Evolutionary conservation across 768 basidiomycete species (phyloP), one percentile per base, ranked within the genome.

Genomic region (Scleroderma citrinum): DNA sequence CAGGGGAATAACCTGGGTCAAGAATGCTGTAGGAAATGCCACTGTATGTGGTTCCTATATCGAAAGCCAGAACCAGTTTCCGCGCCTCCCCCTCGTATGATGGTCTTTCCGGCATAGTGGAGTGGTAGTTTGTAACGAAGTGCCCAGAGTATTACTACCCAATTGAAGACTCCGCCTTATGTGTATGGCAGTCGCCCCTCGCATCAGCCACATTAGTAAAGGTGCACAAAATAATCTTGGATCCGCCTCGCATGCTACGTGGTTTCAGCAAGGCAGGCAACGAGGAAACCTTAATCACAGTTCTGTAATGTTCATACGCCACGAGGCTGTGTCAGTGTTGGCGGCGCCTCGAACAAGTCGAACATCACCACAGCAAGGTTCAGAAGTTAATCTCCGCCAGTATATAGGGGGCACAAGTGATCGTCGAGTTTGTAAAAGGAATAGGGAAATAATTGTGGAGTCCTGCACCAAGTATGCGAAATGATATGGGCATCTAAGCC

Each of bases 21-120:
- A 67, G 64, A 32, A 67, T 58, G 36, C 61, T 56, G 51, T 78
- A 78, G 0, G 73, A 75, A 8, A 78, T 65, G 3, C 75, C 75
- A 30, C 76, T 77, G 41, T 62, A 77, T 2, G 75, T 79, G 1
- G 74, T 80, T 7, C 78, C 78, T 2, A 80, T 59, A 48, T 80
- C 78, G 32, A 80, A 74, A 0, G 76, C 76, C 21, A 80, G 52
- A 5, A 78, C 71, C 6, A 80, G 62, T 49, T 71, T 71, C 34
- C 71, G 70, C 26, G 56, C 49, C 7, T 63, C n/a, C 16, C 77
- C 78, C 26, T 55, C 58, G 62, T 73, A 76, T 2, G 69, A 67
- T 29, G 62, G 54, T 57, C 73, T 55, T 40, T 58, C 57, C 38
- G 55, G 56, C 66, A 69, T 67, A 29, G 40, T 17, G 3, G 31